phyloP scores from a whole-genome alignment of 176 grass and related monocot genomes.

The Eragrostis curvula region DNA sequence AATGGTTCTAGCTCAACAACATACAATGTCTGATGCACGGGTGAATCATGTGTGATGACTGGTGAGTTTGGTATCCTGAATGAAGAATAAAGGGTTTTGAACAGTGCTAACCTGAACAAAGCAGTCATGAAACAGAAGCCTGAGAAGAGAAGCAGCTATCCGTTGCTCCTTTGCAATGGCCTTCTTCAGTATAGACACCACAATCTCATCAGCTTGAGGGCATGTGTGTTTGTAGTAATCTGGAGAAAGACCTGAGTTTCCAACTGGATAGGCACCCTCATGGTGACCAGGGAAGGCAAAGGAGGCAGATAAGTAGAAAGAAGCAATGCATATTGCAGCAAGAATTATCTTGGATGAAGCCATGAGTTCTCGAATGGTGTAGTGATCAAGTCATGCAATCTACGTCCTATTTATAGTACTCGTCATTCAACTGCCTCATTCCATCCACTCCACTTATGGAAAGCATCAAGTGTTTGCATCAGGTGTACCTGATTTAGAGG shows the following conservation, averaged over 20 bases:
- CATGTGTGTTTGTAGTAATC: conserved; percentile 72
- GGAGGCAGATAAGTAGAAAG: conserved; percentile 48
- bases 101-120: conserved; percentile 72
- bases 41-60: neutral
- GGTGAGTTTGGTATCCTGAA: neutral
- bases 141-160: conserved; percentile 76
- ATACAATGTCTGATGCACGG: neutral
- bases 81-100: neutral
- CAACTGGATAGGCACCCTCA: conserved; percentile 44
- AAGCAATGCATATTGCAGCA: conserved; percentile 34
- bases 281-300: conserved; percentile 55
- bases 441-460: conserved; percentile 47
- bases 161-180: conserved; percentile 59
- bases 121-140: conserved; percentile 80
- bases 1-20: conserved; percentile 10
- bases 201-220: conserved; percentile 73
- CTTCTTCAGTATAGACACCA: conserved; percentile 64
- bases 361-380: conserved; percentile 42
- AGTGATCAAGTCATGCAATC: conserved; percentile 5
- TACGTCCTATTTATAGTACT: conserved; percentile 42
- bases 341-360: conserved; percentile 58
- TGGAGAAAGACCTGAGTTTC: conserved; percentile 49
- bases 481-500: conserved; percentile 53
- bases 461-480: conserved; percentile 43
- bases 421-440: conserved; percentile 34